Base-by-base conservation (phyloP, 2,329 filamentous ascomycete species). In the Phialophora tarda region DNA sequence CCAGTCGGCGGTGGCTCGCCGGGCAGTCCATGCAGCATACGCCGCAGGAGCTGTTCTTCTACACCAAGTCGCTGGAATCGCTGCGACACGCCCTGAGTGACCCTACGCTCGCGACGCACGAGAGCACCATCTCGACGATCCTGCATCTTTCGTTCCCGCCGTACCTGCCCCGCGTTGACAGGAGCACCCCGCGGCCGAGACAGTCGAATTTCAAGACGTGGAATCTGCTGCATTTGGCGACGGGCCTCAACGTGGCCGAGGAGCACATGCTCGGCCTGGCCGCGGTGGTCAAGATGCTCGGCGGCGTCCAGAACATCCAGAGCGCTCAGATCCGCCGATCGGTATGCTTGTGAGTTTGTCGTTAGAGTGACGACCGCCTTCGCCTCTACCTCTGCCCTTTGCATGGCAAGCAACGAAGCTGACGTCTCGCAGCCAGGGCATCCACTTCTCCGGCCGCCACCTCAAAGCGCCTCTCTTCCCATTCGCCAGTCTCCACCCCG, bases 131-230 rank as follows among this genome's bases (percentile, higher is more conserved):
- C n/a, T 50, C 47, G n/a, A 50, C 47, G 5, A 50, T 50, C 7
- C n/a, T 50, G 1, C 47, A 50, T 23, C 23, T 50, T 23, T 50
- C 47, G 4, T 50, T 50, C 23, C 47, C 47, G 23, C 47, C 47
- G 6, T 50, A 50, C 14, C 12, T 50, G 47, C 47, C 47, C 47
- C 21, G 24, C 23, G 12, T 50, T 21, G 47, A 50, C 47, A 50
- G 47, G 47, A 50, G 21, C 47, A 50, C 24, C 1, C 47, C 47
- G 1, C 47, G 47, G 10, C 47, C 47, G 23, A 21, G 47, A 50
- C 47, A 50, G 7, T 50, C 47, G 47, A 50, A 50, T 24, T 50
- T 50, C n/a, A 50, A 50, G 47, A 50, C 47, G 10, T 50, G 47
- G 47, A 50, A 50, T 11, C 47, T 50, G n/a, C 23, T 50, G 47